Base-by-base conservation (phyloP, 768 basidiomycete species). In the Clavaria fumosa region DNA sequence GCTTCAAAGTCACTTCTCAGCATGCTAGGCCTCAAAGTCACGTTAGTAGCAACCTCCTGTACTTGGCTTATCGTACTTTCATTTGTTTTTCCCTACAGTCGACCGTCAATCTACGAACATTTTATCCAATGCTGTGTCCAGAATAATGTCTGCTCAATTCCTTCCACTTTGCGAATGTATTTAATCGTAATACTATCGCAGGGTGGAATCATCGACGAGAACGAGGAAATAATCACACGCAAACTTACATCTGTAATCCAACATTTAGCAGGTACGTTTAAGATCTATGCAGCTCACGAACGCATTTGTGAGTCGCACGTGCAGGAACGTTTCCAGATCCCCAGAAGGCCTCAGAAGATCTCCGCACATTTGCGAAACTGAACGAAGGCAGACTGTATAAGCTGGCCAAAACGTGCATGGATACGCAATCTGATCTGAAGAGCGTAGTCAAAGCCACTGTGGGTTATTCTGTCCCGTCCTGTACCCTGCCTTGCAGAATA, bases 151-250 rank as follows among this genome's bases (percentile, higher is more conserved):
- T 41, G 82, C n/a, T n/a, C n/a, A n/a, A n/a, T n/a, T n/a, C n/a
- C n/a, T n/a, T 59, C n/a, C 22, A 34, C 37, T 41, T 17, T 46
- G 34, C 7, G 7, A 18, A n/a, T 20, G 23, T 30, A 17, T 20
- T 39, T 27, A 15, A 7, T 4, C 17, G 23, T n/a, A 22, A 9
- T 27, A 22, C 11, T 35, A 4, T 27, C 4, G 27, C 43, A 95
- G 89, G 90, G 89, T 1, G 93, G 93, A 1, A 67, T 89, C 31
- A 82, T 95, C 35, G 90, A 95, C 47, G 72, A 80, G 43, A 65
- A 88, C 43, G 83, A 84, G 49, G 80, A 82, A 31, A 50, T 50
- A 1, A 59, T 84, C 30, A 60, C 56, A 7, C 66, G 63, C 11
- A 64, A 64, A 34, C 61, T 95, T 22, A 69, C 70, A 30, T 47